phyloP scores from a whole-genome alignment of 176 grass and related monocot genomes.

The Metroxylon sagu region DNA sequence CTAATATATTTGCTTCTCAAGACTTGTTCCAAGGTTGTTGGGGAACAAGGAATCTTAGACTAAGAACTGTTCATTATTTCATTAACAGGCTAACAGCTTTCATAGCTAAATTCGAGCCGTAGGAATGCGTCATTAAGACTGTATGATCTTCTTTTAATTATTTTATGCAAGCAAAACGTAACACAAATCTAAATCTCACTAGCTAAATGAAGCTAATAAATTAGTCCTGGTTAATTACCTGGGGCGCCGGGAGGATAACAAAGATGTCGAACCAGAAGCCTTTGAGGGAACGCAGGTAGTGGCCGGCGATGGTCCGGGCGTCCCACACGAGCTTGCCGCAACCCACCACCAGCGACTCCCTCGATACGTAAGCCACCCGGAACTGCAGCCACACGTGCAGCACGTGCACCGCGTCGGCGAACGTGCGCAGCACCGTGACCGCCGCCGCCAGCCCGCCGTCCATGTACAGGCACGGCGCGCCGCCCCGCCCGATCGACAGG shows the following conservation, averaged over 20 bases:
- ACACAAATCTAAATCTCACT: no score
- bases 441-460: constrained; percentile 46
- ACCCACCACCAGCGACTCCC: constrained; percentile 86
- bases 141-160: no score
- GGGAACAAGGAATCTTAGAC: no score
- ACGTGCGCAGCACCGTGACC: constrained; percentile 51
- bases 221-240: constrained; percentile 27
- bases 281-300: constrained; percentile 57
- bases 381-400: constrained; percentile 85
- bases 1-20: no score
- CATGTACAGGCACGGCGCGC: constrained; percentile 47
- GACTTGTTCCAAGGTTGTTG: no score
- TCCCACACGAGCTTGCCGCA: constrained; percentile 99
- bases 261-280: constrained; percentile 92
- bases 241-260: constrained; percentile 82
- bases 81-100: no score
- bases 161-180: no score
- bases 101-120: no score
- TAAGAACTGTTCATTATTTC: no score
- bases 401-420: constrained; percentile 58
- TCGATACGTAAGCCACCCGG: constrained; percentile 82
- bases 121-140: no score
- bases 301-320: constrained; percentile 58
- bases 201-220: no score
- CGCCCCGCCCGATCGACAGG: constrained; percentile 43